A percentile compares a stretch with the other conserved stretches of the same genome.
Conservation (phyloP, 805 yeast genomes). For the Gaillardinia entomophila region DNA sequence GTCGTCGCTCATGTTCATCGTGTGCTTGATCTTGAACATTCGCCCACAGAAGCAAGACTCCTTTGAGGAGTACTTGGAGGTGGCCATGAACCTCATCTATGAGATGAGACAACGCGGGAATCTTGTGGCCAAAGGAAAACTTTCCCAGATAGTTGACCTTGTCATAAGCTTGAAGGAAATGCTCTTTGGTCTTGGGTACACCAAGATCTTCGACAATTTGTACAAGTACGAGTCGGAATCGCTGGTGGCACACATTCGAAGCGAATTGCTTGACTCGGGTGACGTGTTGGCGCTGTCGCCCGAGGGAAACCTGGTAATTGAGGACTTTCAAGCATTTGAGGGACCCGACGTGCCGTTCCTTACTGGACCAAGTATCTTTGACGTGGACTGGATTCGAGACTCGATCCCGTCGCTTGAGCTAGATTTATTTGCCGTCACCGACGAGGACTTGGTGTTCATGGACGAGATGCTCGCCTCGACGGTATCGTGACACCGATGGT, state of each 20-base stretch:
- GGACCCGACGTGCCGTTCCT: slow-evolving; percentile 3
- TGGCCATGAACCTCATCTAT: slow-evolving; percentile 11
- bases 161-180: slow-evolving; percentile 1
- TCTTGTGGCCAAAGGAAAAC: slow-evolving; percentile 14
- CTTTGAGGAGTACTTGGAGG: slow-evolving; percentile 12
- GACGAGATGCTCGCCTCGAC: no score
- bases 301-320: not conserved
- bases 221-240: not conserved
- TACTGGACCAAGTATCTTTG: not conserved
- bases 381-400: not conserved
- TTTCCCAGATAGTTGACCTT: slow-evolving; percentile 8
- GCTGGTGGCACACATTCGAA: not conserved
- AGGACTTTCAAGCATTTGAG: slow-evolving; percentile 1
- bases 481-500: no score
- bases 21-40: slow-evolving; percentile 13
- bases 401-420: not conserved
- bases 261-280: not conserved
- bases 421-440: slow-evolving; percentile 8
- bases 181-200: slow-evolving; percentile 1
- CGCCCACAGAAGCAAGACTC: slow-evolving; percentile 3
- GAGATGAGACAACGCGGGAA: slow-evolving; percentile 16
- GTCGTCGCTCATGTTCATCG: slow-evolving; percentile 14
- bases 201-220: not conserved
- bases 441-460: slow-evolving; percentile 15
- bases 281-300: no score